phyloP scores from a whole-genome alignment of 352 stramenopile species.

The Globisporangium rhizosaccharum region DNA sequence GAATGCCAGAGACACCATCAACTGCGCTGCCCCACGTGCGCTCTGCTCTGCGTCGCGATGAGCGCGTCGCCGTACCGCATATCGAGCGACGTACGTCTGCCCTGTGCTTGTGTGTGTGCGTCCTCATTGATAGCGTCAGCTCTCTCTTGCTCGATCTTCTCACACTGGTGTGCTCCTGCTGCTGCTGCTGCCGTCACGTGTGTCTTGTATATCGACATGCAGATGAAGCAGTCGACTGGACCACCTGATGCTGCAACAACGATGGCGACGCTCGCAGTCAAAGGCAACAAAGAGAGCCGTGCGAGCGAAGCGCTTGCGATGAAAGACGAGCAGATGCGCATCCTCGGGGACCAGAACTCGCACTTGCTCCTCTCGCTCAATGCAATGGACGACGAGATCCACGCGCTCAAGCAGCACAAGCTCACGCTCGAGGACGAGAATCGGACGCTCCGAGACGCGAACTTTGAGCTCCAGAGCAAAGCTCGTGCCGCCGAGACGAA shows the following conservation, averaged over 20 bases:
- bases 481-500: conserved; percentile 82
- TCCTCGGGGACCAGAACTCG: conserved; percentile 92
- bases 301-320: conserved; percentile 91
- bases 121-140: background rate
- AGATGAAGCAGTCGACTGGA: background rate
- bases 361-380: conserved; percentile 86
- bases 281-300: conserved; percentile 83
- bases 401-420: conserved; percentile 48
- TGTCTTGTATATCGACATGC: no score
- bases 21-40: background rate
- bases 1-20: background rate
- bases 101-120: background rate
- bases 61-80: conserved; percentile 12
- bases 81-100: conserved; percentile 4
- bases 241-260: conserved; percentile 2
- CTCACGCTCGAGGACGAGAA: conserved; percentile 89
- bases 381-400: conserved; percentile 77
- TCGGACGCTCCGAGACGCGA: conserved; percentile 84
- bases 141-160: background rate
- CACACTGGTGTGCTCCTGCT: background rate
- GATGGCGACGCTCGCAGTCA: conserved; percentile 40
- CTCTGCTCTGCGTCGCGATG: background rate
- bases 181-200: no score
- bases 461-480: conserved; percentile 92
- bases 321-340: conserved; percentile 95